These are phyloP conservation scores for Annulohypoxylon bovei DNA, from an alignment of 495 filamentous ascomycete species.

Conservation along the genomic window DNA sequence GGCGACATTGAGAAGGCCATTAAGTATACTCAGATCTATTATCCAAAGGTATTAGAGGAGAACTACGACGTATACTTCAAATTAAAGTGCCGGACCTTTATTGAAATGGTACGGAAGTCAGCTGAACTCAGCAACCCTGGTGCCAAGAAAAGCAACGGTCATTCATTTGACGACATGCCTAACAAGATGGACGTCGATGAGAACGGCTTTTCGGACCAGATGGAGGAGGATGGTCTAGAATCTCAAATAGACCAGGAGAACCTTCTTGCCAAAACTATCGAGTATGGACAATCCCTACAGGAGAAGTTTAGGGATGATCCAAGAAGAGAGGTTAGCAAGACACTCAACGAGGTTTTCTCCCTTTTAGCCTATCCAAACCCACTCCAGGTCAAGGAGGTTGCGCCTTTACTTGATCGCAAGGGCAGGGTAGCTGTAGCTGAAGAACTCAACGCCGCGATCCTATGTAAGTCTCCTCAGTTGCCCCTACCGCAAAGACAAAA, in stretches of 20 bases:
- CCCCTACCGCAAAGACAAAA: background rate
- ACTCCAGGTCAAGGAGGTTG: constrained; percentile 74
- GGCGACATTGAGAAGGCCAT: constrained; percentile 93
- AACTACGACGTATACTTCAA: constrained; percentile 92
- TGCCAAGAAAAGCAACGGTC: constrained; percentile 45
- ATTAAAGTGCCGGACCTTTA: constrained; percentile 88
- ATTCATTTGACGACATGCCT: constrained; percentile 67
- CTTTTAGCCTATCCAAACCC: constrained; percentile 89
- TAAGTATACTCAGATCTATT: constrained; percentile 79
- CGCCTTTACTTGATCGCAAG: constrained; percentile 79
- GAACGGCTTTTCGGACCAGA: constrained; percentile 54
- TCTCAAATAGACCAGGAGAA: constrained; percentile 27
- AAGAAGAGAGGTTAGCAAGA: constrained; percentile 72
- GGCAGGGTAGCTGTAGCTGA: constrained; percentile 87
- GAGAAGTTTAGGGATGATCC: constrained; percentile 78
- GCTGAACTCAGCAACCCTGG: constrained; percentile 69
- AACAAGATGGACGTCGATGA: constrained; percentile 77
- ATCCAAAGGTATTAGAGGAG: constrained; percentile 82
- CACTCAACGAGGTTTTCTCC: constrained; percentile 86
- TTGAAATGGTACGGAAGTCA: constrained; percentile 91
- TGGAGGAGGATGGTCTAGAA: constrained; percentile 66
- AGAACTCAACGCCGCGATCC: constrained; percentile 92
- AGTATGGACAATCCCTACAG: constrained; percentile 83
- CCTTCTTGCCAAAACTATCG: constrained; percentile 70
- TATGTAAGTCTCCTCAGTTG: constrained; percentile 68